phyloP scores from a whole-genome alignment of 306 rosid species.

The Prunus mume region DNA sequence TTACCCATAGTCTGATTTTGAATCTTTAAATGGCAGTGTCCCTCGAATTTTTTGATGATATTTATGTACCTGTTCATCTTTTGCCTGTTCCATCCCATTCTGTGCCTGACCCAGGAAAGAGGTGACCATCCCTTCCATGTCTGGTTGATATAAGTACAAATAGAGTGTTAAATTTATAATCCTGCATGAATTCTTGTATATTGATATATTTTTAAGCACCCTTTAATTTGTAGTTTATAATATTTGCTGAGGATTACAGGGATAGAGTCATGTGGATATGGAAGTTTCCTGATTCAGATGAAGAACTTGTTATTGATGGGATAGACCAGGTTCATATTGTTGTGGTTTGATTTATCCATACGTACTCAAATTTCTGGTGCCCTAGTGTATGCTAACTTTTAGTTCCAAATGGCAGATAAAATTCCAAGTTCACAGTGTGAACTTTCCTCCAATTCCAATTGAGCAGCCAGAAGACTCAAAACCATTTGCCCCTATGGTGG shows the following conservation, averaged over 20 bases:
- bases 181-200: conserved; percentile 1
- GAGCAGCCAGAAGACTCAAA: conserved; percentile 65
- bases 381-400: conserved; percentile 18
- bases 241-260: conserved; percentile 33
- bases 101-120: conserved; percentile 38
- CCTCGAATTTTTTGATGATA: conserved; percentile 83
- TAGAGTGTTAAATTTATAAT: neutral
- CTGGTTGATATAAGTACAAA: conserved; percentile 1
- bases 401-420: conserved; percentile 43
- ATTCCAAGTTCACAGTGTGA: conserved; percentile 54
- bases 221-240: conserved; percentile 4
- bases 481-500: conserved; percentile 75
- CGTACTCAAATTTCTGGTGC: conserved; percentile 5
- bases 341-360: conserved; percentile 14
- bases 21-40: conserved; percentile 55
- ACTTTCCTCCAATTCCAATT: conserved; percentile 63
- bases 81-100: conserved; percentile 52
- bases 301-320: conserved; percentile 33
- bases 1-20: conserved; percentile 19
- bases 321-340: conserved; percentile 50
- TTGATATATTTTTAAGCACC: neutral
- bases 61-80: conserved; percentile 54
- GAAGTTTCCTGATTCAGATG: conserved; percentile 36
- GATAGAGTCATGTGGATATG: conserved; percentile 55
- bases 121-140: conserved; percentile 34